These are phyloP conservation scores for Medicago ruthenica DNA, from an alignment of 306 rosid genomes.

Conservation along the genomic window DNA sequence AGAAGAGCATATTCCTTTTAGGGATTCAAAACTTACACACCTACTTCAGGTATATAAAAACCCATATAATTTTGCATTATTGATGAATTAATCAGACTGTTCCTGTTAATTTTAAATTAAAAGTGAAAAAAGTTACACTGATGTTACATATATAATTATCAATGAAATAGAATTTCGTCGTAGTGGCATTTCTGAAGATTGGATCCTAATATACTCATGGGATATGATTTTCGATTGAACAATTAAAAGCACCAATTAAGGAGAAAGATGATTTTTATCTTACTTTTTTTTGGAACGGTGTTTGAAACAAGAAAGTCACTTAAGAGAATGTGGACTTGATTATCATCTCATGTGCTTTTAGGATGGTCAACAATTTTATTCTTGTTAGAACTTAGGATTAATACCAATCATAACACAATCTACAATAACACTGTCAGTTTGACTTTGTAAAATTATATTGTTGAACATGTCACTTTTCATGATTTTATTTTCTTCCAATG, in stretches of 20 bases:
- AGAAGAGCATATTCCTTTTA: conserved; percentile 91
- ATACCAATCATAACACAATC: neutral
- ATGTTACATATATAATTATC: neutral
- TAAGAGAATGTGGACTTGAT: no score
- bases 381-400: no score
- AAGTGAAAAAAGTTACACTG: neutral
- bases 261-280: no score
- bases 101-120: neutral
- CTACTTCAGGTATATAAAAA: conserved; percentile 80
- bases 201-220: no score
- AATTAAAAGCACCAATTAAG: no score
- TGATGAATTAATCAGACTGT: conserved; percentile 5
- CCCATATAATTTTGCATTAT: conserved; percentile 5
- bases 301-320: no score
- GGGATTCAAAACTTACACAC: conserved; percentile 91
- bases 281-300: no score
- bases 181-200: no score
- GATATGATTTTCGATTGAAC: no score
- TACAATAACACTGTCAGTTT: neutral
- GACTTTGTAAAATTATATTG: neutral
- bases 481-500: neutral
- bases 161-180: neutral
- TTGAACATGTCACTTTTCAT: neutral
- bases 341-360: no score
- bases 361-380: no score